Base-by-base conservation (phyloP, 345 rosid species). In the Euphorbia pulcherrima region DNA sequence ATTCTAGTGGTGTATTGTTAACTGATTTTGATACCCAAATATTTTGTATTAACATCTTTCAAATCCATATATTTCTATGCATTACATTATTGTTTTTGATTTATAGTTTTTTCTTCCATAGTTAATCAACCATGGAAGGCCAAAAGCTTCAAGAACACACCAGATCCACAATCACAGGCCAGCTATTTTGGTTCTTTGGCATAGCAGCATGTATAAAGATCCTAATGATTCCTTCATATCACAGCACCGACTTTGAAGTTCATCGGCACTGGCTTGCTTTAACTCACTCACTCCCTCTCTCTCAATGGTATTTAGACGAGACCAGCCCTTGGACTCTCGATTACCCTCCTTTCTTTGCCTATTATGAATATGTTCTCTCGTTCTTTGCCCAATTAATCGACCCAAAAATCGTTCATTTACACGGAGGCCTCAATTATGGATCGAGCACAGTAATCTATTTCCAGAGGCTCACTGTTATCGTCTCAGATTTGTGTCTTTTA, bases 271-370 rank as follows among this genome's bases (percentile, higher is more conserved):
- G 99, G 99, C 85, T 94, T 2, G 95, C 97, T 47, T 65, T 94
- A 61, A 88, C 99, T 24, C 83, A 78, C 72, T 83, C 96, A 35
- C 92, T 91, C 24, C 96, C 99, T 46, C 85, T 91, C 71, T 70
- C 85, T 12, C 72, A 77, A 68, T 94, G 99, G 99, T 91, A 91
- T 85, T 56, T 79, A 14, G 92, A 91, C 73, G 88, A 87, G 81
- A 88, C 96, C 27, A 91, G 96, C 73, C 87, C 79, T 54, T 94
- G 99, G 96, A 91, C 96, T 52, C 99, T 94, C 57, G 97, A 94
- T 77, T 94, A 94, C 73, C 96, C 96, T 53, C 95, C 92, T 0
- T 87, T 91, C 64, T 91, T 88, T 60, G 91, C 92, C 20, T 87
- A 83, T 72, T 84, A 87, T 60, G 92, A 90, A 69, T 81, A 75